A percentile compares a stretch with the other conserved stretches of the same genome.
These are phyloP conservation scores for Sporothrix schenckii DNA, from an alignment of 2,329 filamentous ascomycete species.

Conservation along the genomic window DNA sequence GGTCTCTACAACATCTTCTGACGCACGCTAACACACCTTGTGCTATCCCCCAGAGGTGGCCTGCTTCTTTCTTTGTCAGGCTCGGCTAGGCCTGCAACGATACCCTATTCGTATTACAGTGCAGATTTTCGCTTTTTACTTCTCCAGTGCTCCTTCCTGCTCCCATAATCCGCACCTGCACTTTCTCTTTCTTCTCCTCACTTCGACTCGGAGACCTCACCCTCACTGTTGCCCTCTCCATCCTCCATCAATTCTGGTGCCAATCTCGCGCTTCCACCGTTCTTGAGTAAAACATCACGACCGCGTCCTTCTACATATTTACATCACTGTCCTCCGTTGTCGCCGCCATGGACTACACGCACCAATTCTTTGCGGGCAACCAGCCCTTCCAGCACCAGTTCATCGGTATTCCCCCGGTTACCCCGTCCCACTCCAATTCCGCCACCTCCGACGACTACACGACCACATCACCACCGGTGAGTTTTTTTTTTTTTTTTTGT, in stretches of 20 bases:
- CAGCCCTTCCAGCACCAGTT: conserved; percentile 60
- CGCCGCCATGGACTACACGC: conserved; percentile 55
- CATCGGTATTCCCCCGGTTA: conserved; percentile 57
- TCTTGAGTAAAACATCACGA: not conserved
- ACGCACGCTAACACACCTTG: not conserved
- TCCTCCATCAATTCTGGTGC: not conserved
- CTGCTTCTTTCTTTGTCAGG: too few relatives aligned
- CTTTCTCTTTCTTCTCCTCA: conserved; percentile 21
- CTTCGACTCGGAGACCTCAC: not conserved
- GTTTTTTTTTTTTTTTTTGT: conserved; percentile 40
- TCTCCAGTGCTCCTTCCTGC: not conserved
- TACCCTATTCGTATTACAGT: conserved; percentile 14
- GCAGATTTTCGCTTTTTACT: conserved; percentile 2
- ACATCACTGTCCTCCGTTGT: not conserved
- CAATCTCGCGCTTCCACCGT: not conserved
- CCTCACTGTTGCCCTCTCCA: conserved; percentile 4
- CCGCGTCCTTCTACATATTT: not conserved
- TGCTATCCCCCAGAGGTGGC: too few relatives aligned
- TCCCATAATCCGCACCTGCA: not conserved
- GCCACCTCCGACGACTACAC: conserved; percentile 59
- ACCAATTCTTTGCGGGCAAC: conserved; percentile 51
- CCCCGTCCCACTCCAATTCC: conserved; percentile 60
- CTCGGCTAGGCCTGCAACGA: conserved; percentile 5
- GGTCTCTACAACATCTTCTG: not conserved
- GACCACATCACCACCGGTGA: conserved; percentile 59